Conservation (phyloP, 345 rosid species). For the Balakata baccata region DNA sequence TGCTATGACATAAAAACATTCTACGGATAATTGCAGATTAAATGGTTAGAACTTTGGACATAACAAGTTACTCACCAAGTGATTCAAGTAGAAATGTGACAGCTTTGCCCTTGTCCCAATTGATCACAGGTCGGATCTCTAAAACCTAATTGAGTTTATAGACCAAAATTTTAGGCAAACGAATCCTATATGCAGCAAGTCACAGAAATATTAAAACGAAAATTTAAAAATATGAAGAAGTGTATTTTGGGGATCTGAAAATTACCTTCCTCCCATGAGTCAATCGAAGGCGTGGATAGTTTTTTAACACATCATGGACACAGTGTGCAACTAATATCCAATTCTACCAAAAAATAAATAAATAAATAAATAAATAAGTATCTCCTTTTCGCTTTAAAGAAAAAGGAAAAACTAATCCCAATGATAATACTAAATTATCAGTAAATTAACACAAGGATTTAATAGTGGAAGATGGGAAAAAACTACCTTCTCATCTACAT, state of each 20-base stretch:
- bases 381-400: not conserved
- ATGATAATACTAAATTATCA: not conserved
- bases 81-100: constrained; percentile 86
- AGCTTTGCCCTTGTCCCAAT: constrained; percentile 99
- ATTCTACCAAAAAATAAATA: constrained; percentile 14
- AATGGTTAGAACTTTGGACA: not conserved
- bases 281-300: constrained; percentile 54
- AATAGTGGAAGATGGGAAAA: not conserved
- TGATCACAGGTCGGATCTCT: constrained; percentile 83
- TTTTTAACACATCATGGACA: constrained; percentile 49
- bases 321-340: constrained; percentile 45
- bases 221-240: not conserved
- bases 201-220: not conserved
- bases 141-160: constrained; percentile 55
- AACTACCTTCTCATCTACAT: constrained; percentile 69
- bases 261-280: constrained; percentile 79
- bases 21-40: not conserved
- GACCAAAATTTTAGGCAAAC: constrained; percentile 3
- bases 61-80: constrained; percentile 48
- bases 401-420: no score
- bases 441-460: not conserved
- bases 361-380: not conserved
- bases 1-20: not conserved
- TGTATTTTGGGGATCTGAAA: not conserved
- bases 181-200: not conserved